Conservation (phyloP, 2,329 filamentous ascomycete genomes). For the Knoxdaviesia capensis region DNA sequence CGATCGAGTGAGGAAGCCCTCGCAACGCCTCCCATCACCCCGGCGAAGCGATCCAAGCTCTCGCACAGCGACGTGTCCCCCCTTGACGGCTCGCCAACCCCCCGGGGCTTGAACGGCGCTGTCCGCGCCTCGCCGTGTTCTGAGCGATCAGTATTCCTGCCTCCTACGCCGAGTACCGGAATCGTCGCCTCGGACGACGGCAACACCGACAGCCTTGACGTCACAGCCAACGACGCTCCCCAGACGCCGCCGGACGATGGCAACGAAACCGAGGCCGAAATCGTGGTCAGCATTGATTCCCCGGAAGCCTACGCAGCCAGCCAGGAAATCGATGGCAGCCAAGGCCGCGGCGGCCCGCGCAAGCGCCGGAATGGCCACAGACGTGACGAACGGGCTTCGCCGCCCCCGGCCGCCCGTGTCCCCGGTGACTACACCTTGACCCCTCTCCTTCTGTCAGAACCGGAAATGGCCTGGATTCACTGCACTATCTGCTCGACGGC, state of each 20-base stretch:
- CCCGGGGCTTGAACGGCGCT: neutral
- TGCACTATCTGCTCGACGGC: conserved; percentile 66
- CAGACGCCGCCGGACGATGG: neutral
- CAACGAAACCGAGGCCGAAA: too few species aligned
- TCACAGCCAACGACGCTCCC: neutral
- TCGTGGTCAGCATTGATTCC: too few species aligned
- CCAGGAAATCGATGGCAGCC: too few species aligned
- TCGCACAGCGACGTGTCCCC: neutral
- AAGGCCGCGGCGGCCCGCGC: too few species aligned
- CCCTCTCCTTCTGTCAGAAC: conserved; percentile 51
- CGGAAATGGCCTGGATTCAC: conserved; percentile 65
- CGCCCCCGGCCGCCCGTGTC: conserved; percentile 18
- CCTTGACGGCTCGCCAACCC: neutral
- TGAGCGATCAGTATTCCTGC: too few species aligned
- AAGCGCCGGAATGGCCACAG: too few species aligned
- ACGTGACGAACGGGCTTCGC: too few species aligned
- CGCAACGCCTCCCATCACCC: conserved; percentile 33
- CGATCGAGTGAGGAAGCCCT: conserved; percentile 19
- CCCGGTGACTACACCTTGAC: conserved; percentile 75
- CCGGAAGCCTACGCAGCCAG: too few species aligned
- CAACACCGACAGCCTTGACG: too few species aligned
- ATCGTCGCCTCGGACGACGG: too few species aligned
- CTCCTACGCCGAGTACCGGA: too few species aligned
- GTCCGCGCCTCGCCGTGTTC: too few species aligned
- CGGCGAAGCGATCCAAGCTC: conserved; percentile 20